Evolutionary conservation across 306 rosid species (phyloP), one percentile per base, ranked within the genome.

Genomic region (Benincasa hispida): DNA sequence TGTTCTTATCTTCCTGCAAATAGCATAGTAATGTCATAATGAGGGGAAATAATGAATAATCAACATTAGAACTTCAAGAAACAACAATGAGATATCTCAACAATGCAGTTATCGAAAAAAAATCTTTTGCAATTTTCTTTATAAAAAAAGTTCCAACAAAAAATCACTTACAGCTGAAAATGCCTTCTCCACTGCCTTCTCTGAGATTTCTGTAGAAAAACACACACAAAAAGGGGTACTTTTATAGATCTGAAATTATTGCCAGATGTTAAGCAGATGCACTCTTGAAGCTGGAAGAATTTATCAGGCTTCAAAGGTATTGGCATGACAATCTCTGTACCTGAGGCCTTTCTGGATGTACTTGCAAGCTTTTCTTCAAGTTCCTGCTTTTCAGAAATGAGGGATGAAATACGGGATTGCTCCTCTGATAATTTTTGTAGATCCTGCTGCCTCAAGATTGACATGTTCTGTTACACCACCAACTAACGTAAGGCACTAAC

Each of bases 401-500:
- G 87, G 56, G 75, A 77, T 42, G 91, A 83, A 75, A 88, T 81
- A 66, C 55, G 76, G 70, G 84, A 79, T 75, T 90, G 95, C 80
- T 85, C 92, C 79, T 84, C 92, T 30, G 88, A 87, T 82, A 91
- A 82, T 79, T 80, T 85, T 73, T 91, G 88, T 74, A 76, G 89
- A 87, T 84, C 97, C 83, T 89, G 95, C 83, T 86, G 97, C 89
- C 98, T 94, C 88, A 92, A 81, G 39, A 82, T 39, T 58, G 92
- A 83, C 75, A 84, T 88, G 70, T 85, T 88, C 98, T 94, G 62
- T 48, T n/a, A 85, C 72, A 83, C 63, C 81, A 61, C 45, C 4
- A 51, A 77, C 54, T 51, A 60, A 53, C 62, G 62, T 86, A 39
- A 86, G 86, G 48, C 81, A 76, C 81, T 65, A 18, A 6, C 67